These are phyloP conservation scores for Salix dunnii DNA, from an alignment of 345 rosid species.

Conservation along the genomic window DNA sequence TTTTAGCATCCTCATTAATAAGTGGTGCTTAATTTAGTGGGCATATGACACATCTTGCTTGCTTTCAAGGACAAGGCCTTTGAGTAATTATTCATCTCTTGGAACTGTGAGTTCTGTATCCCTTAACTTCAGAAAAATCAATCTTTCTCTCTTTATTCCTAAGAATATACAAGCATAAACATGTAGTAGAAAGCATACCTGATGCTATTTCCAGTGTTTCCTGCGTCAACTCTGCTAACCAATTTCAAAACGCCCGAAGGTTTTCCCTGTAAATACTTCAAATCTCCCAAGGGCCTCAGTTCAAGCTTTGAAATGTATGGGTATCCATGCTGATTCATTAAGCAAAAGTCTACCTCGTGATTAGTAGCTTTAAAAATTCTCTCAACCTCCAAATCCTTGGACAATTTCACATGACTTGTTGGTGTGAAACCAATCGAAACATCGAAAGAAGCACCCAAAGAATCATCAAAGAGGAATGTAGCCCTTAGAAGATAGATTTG, in stretches of 20 bases:
- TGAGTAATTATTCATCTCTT: too few species aligned
- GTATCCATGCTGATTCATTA: constrained; percentile 32
- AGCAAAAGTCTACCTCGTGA: constrained; percentile 41
- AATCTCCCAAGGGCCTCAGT: constrained; percentile 41
- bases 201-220: constrained; percentile 27
- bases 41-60: too few species aligned
- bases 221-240: constrained; percentile 42
- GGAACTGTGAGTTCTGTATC: too few species aligned
- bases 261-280: constrained; percentile 32
- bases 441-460: constrained; percentile 16
- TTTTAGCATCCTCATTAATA: too few species aligned
- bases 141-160: background rate
- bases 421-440: constrained; percentile 43
- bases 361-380: constrained; percentile 40
- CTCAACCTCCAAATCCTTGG: constrained; percentile 33
- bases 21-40: too few species aligned
- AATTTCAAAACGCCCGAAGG: constrained; percentile 35
- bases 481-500: constrained; percentile 48
- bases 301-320: constrained; percentile 53
- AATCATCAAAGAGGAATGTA: constrained; percentile 29
- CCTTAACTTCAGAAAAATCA: background rate
- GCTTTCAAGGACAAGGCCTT: too few species aligned
- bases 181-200: constrained; percentile 35
- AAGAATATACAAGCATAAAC: background rate
- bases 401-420: constrained; percentile 30